A percentile compares a stretch with the other conserved stretches of the same genome.
These are phyloP conservation scores for Vitis vinifera DNA, from an alignment of 164 flowering plant genomes.

Conservation along the genomic window DNA sequence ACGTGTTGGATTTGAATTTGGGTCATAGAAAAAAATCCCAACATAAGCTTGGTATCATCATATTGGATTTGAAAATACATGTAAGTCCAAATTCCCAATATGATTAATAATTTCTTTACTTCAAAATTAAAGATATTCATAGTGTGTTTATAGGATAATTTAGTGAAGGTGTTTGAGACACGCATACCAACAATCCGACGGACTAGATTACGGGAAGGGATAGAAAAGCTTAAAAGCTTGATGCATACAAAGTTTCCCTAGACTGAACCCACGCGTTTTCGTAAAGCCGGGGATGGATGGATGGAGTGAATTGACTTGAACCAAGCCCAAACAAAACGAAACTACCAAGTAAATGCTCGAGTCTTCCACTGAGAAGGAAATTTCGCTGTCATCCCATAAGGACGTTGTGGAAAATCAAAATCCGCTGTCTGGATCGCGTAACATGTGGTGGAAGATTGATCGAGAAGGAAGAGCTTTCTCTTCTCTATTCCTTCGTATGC, in stretches of 20 bases:
- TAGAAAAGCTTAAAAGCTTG: too few species aligned
- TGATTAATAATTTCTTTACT: too few species aligned
- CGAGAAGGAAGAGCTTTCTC: neutral
- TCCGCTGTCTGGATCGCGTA: neutral
- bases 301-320: neutral
- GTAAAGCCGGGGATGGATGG: neutral
- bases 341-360: conserved; percentile 7
- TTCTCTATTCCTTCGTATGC: neutral
- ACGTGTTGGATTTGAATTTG: too few species aligned
- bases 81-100: too few species aligned
- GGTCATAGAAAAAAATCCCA: too few species aligned
- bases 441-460: neutral
- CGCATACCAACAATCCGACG: too few species aligned
- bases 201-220: too few species aligned
- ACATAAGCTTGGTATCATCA: too few species aligned
- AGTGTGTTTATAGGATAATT: too few species aligned
- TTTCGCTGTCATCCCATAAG: neutral
- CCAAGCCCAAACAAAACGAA: conserved; percentile 5
- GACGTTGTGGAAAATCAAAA: neutral
- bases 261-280: neutral
- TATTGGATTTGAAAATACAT: too few species aligned
- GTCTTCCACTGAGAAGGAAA: neutral
- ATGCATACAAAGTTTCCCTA: neutral
- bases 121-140: too few species aligned
- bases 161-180: too few species aligned